A percentile compares a stretch with the other conserved stretches of the same genome.
phyloP scores from a whole-genome alignment of 148 eudicot species.

The Rhododendron vialii region DNA sequence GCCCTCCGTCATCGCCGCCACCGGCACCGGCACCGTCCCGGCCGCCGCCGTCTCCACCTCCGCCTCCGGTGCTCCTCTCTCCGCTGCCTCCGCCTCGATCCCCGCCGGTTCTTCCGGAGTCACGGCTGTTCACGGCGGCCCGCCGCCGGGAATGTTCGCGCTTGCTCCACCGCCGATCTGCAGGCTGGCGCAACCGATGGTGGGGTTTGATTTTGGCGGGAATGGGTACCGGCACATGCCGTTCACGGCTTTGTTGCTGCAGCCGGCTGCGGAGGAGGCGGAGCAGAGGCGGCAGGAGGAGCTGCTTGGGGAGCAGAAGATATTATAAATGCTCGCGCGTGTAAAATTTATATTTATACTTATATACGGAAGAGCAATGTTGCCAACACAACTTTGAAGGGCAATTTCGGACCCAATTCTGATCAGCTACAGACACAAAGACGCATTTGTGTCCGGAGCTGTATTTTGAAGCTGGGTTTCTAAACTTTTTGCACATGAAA shows the following conservation, averaged over 20 bases:
- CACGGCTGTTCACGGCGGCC: neutral
- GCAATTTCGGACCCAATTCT: too few relatives aligned
- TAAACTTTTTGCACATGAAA: neutral
- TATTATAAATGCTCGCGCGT: neutral
- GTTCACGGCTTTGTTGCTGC: constrained; percentile 36
- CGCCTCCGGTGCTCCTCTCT: neutral
- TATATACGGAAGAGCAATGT: neutral
- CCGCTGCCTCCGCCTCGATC: neutral
- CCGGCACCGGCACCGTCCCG: constrained; percentile 42
- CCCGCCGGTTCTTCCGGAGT: neutral
- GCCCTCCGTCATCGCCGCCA: constrained; percentile 49
- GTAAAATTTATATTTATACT: neutral
- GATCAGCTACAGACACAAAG: too few relatives aligned
- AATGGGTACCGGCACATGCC: constrained; percentile 31
- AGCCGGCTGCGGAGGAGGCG: constrained; percentile 18
- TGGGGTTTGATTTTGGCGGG: constrained; percentile 20
- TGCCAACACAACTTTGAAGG: neutral
- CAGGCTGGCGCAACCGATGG: constrained; percentile 21
- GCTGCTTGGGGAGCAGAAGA: constrained; percentile 11
- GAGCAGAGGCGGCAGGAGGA: constrained; percentile 22
- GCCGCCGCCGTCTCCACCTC: constrained; percentile 16
- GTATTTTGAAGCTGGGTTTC: neutral
- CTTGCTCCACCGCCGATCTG: constrained; percentile 17
- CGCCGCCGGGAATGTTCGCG: constrained; percentile 4
- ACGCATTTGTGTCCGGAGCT: too few relatives aligned